phyloP scores from a whole-genome alignment of 139 green algal genomes.

The Ostreobium quekettii region DNA sequence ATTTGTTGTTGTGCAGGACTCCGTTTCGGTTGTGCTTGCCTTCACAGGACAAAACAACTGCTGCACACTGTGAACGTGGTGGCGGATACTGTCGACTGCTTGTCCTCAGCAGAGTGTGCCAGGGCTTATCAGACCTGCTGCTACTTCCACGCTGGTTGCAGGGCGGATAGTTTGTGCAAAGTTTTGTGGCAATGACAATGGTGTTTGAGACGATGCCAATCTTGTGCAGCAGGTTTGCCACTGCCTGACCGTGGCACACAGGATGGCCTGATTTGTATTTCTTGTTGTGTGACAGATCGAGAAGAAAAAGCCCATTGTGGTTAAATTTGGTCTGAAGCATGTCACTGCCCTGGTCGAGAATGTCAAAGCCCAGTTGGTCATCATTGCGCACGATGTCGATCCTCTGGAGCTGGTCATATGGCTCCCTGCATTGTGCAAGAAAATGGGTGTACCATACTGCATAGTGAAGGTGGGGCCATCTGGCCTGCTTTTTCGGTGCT shows the following conservation, averaged over 20 bases:
- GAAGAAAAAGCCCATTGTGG: constrained; percentile 96
- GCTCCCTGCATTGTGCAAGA: constrained; percentile 97
- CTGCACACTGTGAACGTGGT: too few species aligned
- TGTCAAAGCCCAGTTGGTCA: constrained; percentile 91
- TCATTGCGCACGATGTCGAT: constrained; percentile 98
- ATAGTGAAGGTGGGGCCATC: constrained; percentile 93
- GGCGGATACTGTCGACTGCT: too few species aligned
- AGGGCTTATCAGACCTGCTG: too few species aligned
- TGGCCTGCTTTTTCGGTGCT: too few species aligned
- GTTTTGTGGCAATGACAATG: too few species aligned
- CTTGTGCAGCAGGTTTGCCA: neutral
- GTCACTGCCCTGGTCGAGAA: constrained; percentile 92
- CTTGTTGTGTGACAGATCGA: constrained; percentile 50
- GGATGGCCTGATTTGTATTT: constrained; percentile 7
- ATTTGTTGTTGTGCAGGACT: too few species aligned
- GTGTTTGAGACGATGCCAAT: too few species aligned
- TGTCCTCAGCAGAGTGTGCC: too few species aligned
- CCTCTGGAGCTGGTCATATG: constrained; percentile 98
- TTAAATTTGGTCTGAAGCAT: constrained; percentile 99
- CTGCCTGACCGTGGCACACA: neutral
- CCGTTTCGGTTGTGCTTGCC: too few species aligned
- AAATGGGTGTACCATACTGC: constrained; percentile 97
- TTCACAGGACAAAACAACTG: too few species aligned
- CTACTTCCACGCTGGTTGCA: too few species aligned
- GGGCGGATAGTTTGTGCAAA: too few species aligned